Evolutionary conservation across 805 yeast species (phyloP).

Genomic region (Starmera pachycereana): DNA sequence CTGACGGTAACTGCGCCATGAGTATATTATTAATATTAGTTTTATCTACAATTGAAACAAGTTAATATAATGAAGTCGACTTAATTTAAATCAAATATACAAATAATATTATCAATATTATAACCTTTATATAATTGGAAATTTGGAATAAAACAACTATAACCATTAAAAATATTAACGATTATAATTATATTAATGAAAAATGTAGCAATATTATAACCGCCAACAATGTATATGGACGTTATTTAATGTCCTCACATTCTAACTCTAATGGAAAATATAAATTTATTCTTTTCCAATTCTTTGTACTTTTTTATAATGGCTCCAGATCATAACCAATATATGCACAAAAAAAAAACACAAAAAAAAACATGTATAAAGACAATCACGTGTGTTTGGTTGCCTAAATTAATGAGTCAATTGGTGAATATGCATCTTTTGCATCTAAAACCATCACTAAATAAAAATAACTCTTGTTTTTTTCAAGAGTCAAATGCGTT

Average conservation of each 20-base stretch:
- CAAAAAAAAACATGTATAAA: too few species aligned
- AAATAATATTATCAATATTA: too few species aligned
- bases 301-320: conserved; percentile 55
- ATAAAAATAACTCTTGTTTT: too few species aligned
- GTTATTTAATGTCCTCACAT: conserved; percentile 62
- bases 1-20: too few species aligned
- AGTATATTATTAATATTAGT: too few species aligned
- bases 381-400: too few species aligned
- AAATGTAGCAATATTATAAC: conserved; percentile 40
- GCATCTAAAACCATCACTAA: too few species aligned
- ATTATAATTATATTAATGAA: conserved; percentile 25
- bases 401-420: too few species aligned
- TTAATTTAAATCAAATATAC: too few species aligned
- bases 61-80: conserved; percentile 31
- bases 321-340: conserved; percentile 52
- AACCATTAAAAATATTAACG: conserved; percentile 32
- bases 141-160: conserved; percentile 32
- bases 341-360: conserved; percentile 28
- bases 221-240: conserved; percentile 57
- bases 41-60: too few species aligned
- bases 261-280: conserved; percentile 40
- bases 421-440: too few species aligned
- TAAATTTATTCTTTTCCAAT: conserved; percentile 39
- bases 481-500: too few species aligned
- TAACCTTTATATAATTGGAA: conserved; percentile 42